Base-by-base conservation (phyloP, 768 basidiomycete species). In the Serendipita indica region DNA sequence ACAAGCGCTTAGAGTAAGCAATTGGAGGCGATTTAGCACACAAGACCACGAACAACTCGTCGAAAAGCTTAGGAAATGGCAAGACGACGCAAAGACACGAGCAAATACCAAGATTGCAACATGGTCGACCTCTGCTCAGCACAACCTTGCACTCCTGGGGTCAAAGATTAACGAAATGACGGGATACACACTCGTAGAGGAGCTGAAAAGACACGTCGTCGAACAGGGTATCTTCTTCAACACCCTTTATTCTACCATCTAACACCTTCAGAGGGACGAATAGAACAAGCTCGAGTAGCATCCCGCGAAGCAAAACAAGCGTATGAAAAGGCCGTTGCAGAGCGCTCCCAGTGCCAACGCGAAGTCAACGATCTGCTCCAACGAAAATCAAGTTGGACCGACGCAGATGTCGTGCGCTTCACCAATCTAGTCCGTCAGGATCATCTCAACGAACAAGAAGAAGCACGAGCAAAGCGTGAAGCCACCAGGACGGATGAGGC, bases 321-420 rank as follows among this genome's bases (percentile, higher is more conserved):
- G 3, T 84, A 93, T 65, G 86, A 89, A 59, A 71, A 76, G 58
- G 88, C 92, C 0, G 87, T 93, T n/a, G 67, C 77, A 10, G 75
- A 81, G 64, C 84, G 93, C 3, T 83, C 89, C 6, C 76, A 82
- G 41, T 89, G 89, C 3, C 94, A 99, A 68, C 81, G 88, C n/a
- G 86, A 94, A 69, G 89, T 96, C 57, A 98, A 97, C 71, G 88
- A 93, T 67, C 80, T 99, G 2, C 73, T 98, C 14, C 86, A 91
- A 68, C 89, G 96, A 60, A 98, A 98, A 73, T 85, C 85, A 1
- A 74, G 70, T n/a, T 99, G 96, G 96, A 82, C 76, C n/a, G 89
- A 90, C 65, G 66, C 74, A 60, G 96, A 98, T 69, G 89, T 99
- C 41, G 70, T 77, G 34, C 77, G 83, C 22, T 98, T 97, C 73